Evolutionary conservation across 345 rosid species (phyloP).

Genomic region (Pelargonium nanum): DNA sequence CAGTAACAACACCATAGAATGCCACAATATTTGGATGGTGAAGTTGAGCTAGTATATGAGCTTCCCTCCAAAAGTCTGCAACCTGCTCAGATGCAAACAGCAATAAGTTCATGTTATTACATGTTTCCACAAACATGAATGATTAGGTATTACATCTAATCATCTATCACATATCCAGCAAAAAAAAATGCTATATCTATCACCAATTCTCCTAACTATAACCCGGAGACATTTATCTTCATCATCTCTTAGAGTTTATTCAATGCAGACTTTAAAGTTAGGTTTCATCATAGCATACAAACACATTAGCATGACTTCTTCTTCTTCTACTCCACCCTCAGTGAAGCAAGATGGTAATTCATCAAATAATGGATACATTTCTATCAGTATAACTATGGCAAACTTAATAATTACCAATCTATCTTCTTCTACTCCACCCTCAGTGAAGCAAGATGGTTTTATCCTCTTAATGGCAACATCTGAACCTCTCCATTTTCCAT

Average conservation of each 20-base stretch:
- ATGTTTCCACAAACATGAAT: background rate
- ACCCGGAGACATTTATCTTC: background rate
- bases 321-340: no score
- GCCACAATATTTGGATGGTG: conserved; percentile 42
- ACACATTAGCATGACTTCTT: no score
- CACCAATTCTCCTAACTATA: no score
- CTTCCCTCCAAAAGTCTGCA: conserved; percentile 38
- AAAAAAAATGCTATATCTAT: no score
- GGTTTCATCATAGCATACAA: no score
- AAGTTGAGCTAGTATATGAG: conserved; percentile 26
- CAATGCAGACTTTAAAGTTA: background rate
- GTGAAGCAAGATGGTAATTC: no score
- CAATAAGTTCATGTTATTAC: background rate
- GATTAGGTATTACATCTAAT: background rate
- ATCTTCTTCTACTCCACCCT: conserved; percentile 10
- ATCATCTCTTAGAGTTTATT: no score
- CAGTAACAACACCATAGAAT: conserved; percentile 40
- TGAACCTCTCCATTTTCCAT: conserved; percentile 38
- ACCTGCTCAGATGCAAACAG: conserved; percentile 13
- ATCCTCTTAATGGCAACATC: conserved; percentile 35
- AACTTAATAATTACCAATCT: conserved; percentile 17
- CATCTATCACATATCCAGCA: background rate
- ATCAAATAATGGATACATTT: background rate
- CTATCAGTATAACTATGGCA: background rate
- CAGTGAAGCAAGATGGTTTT: conserved; percentile 24